These are phyloP conservation scores for Bipolaris oryzae DNA, from an alignment of 2,329 filamentous ascomycete species.

Conservation along the genomic window DNA sequence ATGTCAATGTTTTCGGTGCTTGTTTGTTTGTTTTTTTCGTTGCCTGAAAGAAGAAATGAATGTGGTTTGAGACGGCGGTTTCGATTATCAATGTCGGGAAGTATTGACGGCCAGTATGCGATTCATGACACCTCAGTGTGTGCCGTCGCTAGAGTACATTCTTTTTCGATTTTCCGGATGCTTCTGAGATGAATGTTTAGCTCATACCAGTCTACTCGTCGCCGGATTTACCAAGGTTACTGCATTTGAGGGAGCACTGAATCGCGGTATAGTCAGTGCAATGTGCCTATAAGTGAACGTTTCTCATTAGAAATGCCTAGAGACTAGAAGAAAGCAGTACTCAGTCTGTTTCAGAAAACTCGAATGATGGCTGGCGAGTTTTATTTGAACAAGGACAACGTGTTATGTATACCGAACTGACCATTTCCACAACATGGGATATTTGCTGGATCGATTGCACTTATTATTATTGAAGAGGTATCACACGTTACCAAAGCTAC, in stretches of 20 bases:
- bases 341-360: no score
- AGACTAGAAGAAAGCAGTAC: no score
- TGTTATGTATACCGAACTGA: background rate
- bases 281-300: slow-evolving; percentile 18
- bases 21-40: slow-evolving; percentile 29
- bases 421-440: slow-evolving; percentile 1
- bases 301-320: no score
- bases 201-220: slow-evolving; percentile 35
- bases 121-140: slow-evolving; percentile 54
- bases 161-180: background rate
- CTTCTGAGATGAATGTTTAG: background rate
- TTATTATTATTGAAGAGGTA: slow-evolving; percentile 2
- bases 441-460: slow-evolving; percentile 3
- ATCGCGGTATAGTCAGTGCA: slow-evolving; percentile 18
- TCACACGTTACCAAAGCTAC: slow-evolving; percentile 6
- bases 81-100: slow-evolving; percentile 25
- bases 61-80: slow-evolving; percentile 22
- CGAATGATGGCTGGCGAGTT: no score
- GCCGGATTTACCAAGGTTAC: slow-evolving; percentile 47
- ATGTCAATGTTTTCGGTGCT: slow-evolving; percentile 50
- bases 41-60: slow-evolving; percentile 35
- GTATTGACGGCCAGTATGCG: slow-evolving; percentile 22
- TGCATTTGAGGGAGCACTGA: slow-evolving; percentile 43
- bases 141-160: slow-evolving; percentile 36
- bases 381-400: slow-evolving; percentile 7